These are phyloP conservation scores for Scytalidium sp. DNA, from an alignment of 2,329 filamentous ascomycete species.

Conservation along the genomic window DNA sequence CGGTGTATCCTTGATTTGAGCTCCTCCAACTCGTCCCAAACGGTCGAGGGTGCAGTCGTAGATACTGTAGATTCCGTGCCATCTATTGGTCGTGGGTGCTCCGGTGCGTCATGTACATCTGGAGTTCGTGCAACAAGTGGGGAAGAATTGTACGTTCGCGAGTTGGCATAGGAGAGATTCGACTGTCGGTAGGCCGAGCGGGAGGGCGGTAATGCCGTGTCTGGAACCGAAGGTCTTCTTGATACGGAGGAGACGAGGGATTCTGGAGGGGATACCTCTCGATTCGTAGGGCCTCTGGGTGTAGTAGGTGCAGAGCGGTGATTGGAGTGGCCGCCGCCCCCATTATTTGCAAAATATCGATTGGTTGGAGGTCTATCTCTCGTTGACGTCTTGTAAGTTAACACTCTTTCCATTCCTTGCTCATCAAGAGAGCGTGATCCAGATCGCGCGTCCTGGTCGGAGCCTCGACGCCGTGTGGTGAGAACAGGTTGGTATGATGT, in stretches of 20 bases:
- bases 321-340: constrained; percentile 9
- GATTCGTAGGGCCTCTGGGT: constrained; percentile 16
- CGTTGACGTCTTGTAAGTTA: constrained; percentile 20
- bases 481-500: constrained; percentile 10
- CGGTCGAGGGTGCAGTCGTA: constrained; percentile 83
- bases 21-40: constrained; percentile 97
- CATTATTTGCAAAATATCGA: constrained; percentile 12
- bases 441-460: constrained; percentile 20
- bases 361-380: constrained; percentile 15
- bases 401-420: constrained; percentile 20
- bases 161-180: constrained; percentile 27
- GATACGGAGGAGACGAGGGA: constrained; percentile 17
- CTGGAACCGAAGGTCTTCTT: constrained; percentile 21
- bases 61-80: constrained; percentile 86
- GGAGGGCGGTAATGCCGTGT: constrained; percentile 14
- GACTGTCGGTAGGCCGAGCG: constrained; percentile 28
- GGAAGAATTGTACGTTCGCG: constrained; percentile 48
- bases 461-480: constrained; percentile 22
- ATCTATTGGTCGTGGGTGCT: constrained; percentile 48
- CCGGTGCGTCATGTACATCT: constrained; percentile 39
- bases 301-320: constrained; percentile 24
- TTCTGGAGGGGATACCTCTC: constrained; percentile 24
- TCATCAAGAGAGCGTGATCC: constrained; percentile 17
- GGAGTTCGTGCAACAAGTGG: constrained; percentile 49
- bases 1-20: constrained; percentile 90